phyloP scores from a whole-genome alignment of 1,284 basidiomycete species.

The Rhodofomes roseus region DNA sequence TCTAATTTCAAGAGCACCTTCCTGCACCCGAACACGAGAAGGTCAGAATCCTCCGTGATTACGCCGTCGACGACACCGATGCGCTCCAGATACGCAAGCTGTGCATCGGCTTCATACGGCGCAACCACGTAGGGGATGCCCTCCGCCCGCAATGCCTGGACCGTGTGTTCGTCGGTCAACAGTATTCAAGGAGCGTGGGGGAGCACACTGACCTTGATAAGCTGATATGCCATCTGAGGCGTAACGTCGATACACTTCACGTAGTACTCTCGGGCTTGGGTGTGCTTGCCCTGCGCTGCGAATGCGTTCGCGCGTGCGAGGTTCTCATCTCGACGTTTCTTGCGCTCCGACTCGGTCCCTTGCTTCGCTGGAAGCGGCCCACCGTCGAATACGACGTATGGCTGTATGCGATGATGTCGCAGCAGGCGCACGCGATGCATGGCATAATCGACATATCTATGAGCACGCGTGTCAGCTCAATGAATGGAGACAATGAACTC shows the following conservation, averaged over 20 bases:
- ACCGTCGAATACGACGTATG: conserved; percentile 96
- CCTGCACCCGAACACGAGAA: conserved; percentile 94
- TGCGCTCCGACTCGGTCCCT: conserved; percentile 84
- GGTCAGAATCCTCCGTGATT: conserved; percentile 97
- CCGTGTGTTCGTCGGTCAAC: conserved; percentile 3
- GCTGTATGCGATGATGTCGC: conserved; percentile 79
- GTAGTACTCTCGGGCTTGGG: conserved; percentile 85
- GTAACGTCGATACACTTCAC: conserved; percentile 94
- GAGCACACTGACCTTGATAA: conserved; percentile 77
- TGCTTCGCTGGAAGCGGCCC: conserved; percentile 93
- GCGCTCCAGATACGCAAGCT: conserved; percentile 90
- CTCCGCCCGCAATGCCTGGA: conserved; percentile 79
- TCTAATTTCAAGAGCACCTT: conserved; percentile 89
- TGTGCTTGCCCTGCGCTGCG: conserved; percentile 72
- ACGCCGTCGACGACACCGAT: conserved; percentile 85
- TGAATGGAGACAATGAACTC: too few species aligned
- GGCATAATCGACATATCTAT: conserved; percentile 93
- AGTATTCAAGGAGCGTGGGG: not conserved
- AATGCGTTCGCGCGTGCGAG: conserved; percentile 70
- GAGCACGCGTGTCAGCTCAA: not conserved
- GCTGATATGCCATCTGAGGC: conserved; percentile 95
- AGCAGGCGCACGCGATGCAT: conserved; percentile 90
- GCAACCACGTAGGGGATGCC: conserved; percentile 87
- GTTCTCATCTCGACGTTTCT: conserved; percentile 64
- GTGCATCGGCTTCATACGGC: conserved; percentile 98